Conservation (phyloP, 2,329 filamentous ascomycete species). For the Stachybotrys chlorohalonatus region DNA sequence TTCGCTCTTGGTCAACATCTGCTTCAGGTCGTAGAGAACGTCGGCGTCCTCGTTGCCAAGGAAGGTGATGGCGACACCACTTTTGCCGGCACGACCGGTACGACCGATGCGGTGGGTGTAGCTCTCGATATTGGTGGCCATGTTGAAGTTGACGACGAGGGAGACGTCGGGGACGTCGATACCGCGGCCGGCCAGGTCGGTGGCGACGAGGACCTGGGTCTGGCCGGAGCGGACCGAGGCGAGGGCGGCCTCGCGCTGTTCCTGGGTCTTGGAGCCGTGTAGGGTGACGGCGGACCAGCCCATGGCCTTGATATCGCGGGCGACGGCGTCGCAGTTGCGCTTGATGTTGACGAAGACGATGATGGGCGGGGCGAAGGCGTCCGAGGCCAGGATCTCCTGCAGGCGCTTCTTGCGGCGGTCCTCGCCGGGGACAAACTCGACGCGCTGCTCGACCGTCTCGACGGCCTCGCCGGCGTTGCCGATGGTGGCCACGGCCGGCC, state of each 20-base stretch:
- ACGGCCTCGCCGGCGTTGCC: conserved; percentile 93
- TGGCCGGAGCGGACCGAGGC: conserved; percentile 71
- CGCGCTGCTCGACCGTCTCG: conserved; percentile 94
- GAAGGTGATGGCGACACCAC: conserved; percentile 92
- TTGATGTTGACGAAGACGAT: conserved; percentile 99
- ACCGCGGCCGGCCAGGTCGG: conserved; percentile 91
- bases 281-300: conserved; percentile 85
- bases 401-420: conserved; percentile 95
- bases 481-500: conserved; percentile 89
- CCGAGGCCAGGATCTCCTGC: conserved; percentile 74
- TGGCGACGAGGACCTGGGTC: conserved; percentile 86
- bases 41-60: conserved; percentile 83
- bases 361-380: conserved; percentile 78
- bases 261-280: conserved; percentile 94
- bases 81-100: conserved; percentile 95
- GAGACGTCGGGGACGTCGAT: conserved; percentile 94
- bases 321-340: conserved; percentile 92
- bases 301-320: conserved; percentile 88
- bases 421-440: conserved; percentile 83
- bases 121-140: conserved; percentile 84
- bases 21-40: conserved; percentile 86
- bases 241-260: conserved; percentile 90
- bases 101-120: conserved; percentile 96
- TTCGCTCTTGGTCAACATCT: conserved; percentile 86
- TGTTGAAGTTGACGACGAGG: conserved; percentile 98